Evolutionary conservation across 768 basidiomycete species (phyloP), one percentile per base, ranked within the genome.

Genomic region (Strobilomyces confusus): DNA sequence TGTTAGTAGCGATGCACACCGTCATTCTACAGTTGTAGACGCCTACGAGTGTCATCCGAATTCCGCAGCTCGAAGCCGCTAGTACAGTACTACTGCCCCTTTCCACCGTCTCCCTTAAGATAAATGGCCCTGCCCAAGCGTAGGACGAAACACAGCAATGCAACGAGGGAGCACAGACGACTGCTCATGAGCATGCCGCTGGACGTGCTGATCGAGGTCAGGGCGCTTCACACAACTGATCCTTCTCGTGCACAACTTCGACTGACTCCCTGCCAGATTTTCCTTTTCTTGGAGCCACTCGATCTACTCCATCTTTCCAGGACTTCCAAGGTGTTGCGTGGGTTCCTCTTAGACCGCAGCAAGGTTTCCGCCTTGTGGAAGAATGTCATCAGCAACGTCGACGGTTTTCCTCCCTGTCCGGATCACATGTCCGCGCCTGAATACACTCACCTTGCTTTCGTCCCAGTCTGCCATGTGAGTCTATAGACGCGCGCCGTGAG

Each of bases 261-360:
- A 25, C 23, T 11, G 15, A 29, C 25, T 7, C 23, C 19, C 19
- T 19, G 11, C 7, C 17, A 59, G 58, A 44, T 71, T 29, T 64
- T 73, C 23, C 58, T 59, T 5, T 51, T 64, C 49, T 50, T 72
- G 13, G 62, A 67, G 9, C 71, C 73, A 1, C 32, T 65, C 5
- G 69, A 73, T 47, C 52, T 73, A 9, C 63, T 73, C 22, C 54
- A 68, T 25, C 63, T 74, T 4, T 40, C 67, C n/a, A 62, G 70
- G 32, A 63, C 62, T 19, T 65, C 61, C 9, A 72, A 72, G 33
- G 60, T 52, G 7, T 60, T 73, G 12, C 63, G 70, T 17, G 32
- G 29, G 8, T 59, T 71, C 15, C 55, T 74, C 1, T 56, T 69
- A 23, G 58, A 57, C 29, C 65, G 56, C 34, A 33, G 49, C 6